Evolutionary conservation across 805 yeast genomes (phyloP).

Genomic region (Candida taoyuanica): DNA sequence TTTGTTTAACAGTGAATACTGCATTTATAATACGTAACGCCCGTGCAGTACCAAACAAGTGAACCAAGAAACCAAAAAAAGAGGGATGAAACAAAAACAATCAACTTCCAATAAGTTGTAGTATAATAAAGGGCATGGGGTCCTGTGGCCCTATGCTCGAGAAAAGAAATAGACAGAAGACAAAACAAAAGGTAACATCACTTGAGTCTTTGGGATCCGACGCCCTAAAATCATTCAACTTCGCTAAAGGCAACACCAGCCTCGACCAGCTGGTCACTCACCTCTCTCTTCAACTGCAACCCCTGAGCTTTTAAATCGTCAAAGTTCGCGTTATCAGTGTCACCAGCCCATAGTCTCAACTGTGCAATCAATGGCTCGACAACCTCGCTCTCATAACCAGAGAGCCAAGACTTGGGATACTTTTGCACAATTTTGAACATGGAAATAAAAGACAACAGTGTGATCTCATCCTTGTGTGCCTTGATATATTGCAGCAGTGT

Average conservation of each 20-base stretch:
- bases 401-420: conserved; percentile 24
- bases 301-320: conserved; percentile 23
- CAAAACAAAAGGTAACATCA: not conserved
- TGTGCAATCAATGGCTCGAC: conserved; percentile 23
- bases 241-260: conserved; percentile 25
- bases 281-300: conserved; percentile 26
- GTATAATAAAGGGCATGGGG: too few species aligned
- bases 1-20: not conserved
- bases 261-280: conserved; percentile 28
- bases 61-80: not conserved
- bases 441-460: conserved; percentile 26
- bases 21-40: not conserved
- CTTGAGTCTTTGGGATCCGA: not conserved
- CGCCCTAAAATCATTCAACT: conserved; percentile 1
- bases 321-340: conserved; percentile 19
- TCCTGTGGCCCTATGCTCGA: too few species aligned
- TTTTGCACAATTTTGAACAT: conserved; percentile 25
- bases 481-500: conserved; percentile 19
- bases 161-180: not conserved
- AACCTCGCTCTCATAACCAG: conserved; percentile 10
- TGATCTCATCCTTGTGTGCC: conserved; percentile 18
- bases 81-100: not conserved
- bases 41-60: not conserved
- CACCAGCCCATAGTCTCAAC: conserved; percentile 30
- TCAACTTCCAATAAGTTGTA: not conserved